These are phyloP conservation scores for Colletotrichum noveboracense DNA, from an alignment of 2,329 filamentous ascomycete genomes.

Conservation along the genomic window DNA sequence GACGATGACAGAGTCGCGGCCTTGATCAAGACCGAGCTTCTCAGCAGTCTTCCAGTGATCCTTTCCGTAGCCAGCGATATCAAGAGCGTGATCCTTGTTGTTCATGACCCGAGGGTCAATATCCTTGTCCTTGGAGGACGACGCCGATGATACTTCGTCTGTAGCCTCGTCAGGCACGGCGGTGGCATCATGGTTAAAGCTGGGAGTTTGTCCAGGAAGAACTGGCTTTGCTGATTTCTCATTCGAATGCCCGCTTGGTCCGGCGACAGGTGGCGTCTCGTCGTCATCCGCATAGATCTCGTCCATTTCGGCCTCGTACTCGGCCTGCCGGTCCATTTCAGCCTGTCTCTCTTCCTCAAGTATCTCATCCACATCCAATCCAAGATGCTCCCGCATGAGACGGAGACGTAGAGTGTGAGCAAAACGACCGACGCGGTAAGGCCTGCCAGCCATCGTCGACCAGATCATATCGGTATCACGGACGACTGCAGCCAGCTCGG, in stretches of 20 bases:
- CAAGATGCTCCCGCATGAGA: constrained; percentile 94
- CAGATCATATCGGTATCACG: constrained; percentile 91
- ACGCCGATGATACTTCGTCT: constrained; percentile 33
- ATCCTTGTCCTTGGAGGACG: constrained; percentile 36
- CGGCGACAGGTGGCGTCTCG: constrained; percentile 24
- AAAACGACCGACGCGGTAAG: constrained; percentile 90
- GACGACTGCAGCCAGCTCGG: constrained; percentile 88
- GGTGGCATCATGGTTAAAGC: constrained; percentile 79
- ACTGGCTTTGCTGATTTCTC: neutral
- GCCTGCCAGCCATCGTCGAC: constrained; percentile 88
- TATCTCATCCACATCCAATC: constrained; percentile 92
- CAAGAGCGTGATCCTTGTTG: constrained; percentile 69
- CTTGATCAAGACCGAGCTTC: constrained; percentile 63
- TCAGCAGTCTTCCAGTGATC: constrained; percentile 77
- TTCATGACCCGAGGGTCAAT: constrained; percentile 50
- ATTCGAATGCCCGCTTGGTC: constrained; percentile 1
- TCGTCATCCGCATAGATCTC: constrained; percentile 63
- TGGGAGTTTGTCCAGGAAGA: constrained; percentile 36
- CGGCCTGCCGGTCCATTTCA: constrained; percentile 63
- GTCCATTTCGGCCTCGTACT: constrained; percentile 65
- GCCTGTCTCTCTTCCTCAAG: constrained; percentile 77
- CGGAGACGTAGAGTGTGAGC: constrained; percentile 91
- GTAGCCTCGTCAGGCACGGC: constrained; percentile 50
- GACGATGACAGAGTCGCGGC: constrained; percentile 74
- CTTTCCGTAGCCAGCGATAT: constrained; percentile 78